Conservation (phyloP, 345 rosid species). For the Camelina sativa region DNA sequence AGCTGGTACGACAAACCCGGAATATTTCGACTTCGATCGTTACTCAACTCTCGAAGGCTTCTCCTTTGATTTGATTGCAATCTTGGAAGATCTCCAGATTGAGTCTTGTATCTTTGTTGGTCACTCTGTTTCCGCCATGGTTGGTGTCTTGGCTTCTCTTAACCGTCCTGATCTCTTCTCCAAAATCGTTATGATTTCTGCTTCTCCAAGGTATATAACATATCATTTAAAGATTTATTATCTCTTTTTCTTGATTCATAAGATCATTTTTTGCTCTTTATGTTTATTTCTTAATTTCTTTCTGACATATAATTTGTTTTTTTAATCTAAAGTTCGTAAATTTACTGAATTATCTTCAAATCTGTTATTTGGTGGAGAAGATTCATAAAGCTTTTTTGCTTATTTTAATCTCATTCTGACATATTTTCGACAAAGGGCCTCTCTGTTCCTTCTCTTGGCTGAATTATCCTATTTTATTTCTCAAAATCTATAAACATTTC, state of each 20-base stretch:
- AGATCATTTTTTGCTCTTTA: neutral
- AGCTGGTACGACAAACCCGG: constrained; percentile 92
- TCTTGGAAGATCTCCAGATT: constrained; percentile 67
- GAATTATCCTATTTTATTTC: neutral
- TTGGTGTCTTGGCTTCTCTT: constrained; percentile 82
- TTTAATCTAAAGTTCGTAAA: neutral
- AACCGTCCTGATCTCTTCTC: constrained; percentile 80
- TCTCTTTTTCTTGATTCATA: neutral
- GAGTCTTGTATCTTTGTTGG: constrained; percentile 71
- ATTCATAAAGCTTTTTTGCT: neutral
- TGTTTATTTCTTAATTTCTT: neutral
- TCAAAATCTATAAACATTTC: neutral
- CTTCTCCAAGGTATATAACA: constrained; percentile 68
- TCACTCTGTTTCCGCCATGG: constrained; percentile 87
- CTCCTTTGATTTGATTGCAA: constrained; percentile 78
- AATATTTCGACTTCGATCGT: constrained; percentile 78
- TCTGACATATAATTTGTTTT: neutral
- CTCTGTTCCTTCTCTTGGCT: constrained; percentile 5
- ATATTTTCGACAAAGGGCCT: neutral
- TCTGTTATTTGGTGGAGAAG: neutral
- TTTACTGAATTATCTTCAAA: neutral
- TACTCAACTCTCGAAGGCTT: constrained; percentile 79
- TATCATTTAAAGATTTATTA: no score
- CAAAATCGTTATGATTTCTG: constrained; percentile 73
- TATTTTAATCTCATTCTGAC: neutral